phyloP scores from a whole-genome alignment of 352 stramenopile genomes.

The Globisporangium nagaii region DNA sequence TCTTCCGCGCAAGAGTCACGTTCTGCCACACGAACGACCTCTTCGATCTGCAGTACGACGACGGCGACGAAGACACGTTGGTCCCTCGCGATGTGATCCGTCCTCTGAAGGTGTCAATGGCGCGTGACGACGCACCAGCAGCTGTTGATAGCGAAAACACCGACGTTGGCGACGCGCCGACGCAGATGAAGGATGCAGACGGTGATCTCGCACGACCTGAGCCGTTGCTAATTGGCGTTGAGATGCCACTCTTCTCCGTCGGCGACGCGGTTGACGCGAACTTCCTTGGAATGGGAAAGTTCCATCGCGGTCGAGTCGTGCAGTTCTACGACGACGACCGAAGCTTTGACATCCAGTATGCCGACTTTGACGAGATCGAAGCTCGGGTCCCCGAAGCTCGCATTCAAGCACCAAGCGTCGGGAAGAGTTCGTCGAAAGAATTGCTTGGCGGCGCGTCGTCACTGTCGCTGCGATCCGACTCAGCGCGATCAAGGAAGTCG shows the following conservation, averaged over 20 bases:
- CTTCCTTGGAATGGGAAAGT: conserved; percentile 16
- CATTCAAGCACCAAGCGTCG: not conserved
- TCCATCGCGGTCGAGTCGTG: conserved; percentile 13
- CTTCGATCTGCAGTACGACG: conserved; percentile 1
- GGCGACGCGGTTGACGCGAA: conserved; percentile 13
- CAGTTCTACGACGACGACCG: not conserved
- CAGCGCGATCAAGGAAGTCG: not conserved
- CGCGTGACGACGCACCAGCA: too few species aligned
- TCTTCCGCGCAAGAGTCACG: not conserved
- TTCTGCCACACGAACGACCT: conserved; percentile 1
- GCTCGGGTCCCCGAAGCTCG: not conserved
- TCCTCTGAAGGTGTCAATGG: too few species aligned
- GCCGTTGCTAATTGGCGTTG: too few species aligned
- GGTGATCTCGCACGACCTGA: too few species aligned
- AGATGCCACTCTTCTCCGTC: not conserved
- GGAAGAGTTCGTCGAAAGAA: not conserved
- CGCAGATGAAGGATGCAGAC: too few species aligned
- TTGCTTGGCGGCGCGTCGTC: not conserved
- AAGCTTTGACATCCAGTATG: conserved; percentile 10
- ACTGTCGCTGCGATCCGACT: too few species aligned
- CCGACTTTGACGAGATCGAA: conserved; percentile 13
- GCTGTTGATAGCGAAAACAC: too few species aligned
- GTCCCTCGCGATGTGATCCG: not conserved
- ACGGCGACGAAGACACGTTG: conserved; percentile 2
- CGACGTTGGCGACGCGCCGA: too few species aligned